These are phyloP conservation scores for Leccinum angustisporum DNA, from an alignment of 1,284 basidiomycete genomes.

Conservation along the genomic window DNA sequence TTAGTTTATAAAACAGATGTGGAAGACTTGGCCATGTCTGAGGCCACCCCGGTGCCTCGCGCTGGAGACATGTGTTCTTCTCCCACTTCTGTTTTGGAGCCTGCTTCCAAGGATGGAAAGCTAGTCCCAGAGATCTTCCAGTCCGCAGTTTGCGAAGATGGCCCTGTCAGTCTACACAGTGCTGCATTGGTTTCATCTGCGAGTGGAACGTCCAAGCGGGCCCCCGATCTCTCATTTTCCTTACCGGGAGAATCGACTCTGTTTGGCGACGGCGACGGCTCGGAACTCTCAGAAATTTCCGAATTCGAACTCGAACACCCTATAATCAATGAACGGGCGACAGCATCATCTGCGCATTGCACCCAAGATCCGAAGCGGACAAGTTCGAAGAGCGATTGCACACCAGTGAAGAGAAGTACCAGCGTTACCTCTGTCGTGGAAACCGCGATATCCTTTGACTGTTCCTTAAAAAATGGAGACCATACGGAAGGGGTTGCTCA, in stretches of 20 bases:
- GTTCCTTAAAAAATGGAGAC: not conserved
- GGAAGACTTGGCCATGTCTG: constrained; percentile 17
- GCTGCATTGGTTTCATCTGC: not conserved
- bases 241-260: constrained; percentile 1
- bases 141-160: not conserved
- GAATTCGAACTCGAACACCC: constrained; percentile 20
- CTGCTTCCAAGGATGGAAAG: not conserved
- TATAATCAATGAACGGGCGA: not conserved
- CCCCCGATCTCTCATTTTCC: not conserved
- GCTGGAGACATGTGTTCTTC: not conserved
- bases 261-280: constrained; percentile 6
- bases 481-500: not conserved
- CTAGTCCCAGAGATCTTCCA: not conserved
- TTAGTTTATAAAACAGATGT: constrained; percentile 32
- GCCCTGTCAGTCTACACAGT: not conserved
- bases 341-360: not conserved
- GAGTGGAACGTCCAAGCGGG: not conserved
- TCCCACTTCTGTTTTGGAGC: not conserved
- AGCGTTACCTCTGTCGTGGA: not conserved
- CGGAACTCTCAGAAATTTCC: constrained; percentile 33
- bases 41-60: not conserved
- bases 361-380: not conserved
- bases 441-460: not conserved
- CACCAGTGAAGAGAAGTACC: not conserved
- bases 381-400: constrained; percentile 2